Conservation (phyloP, 225 moss, liverwort and hornwort species). For the Asterella californica region DNA sequence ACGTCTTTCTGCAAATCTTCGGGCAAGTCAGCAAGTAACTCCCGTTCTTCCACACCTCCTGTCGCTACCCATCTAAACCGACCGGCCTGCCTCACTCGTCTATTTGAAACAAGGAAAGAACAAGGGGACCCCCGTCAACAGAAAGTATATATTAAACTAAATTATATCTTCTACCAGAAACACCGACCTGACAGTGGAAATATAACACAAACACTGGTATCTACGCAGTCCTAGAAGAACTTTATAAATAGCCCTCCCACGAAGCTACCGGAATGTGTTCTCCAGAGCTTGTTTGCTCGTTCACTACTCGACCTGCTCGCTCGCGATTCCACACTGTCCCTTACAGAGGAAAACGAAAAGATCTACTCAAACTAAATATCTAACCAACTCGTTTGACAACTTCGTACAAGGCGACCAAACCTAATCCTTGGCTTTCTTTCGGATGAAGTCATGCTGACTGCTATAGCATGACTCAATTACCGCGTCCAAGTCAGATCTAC, state of each 20-base stretch:
- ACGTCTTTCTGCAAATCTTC: slow-evolving; percentile 71
- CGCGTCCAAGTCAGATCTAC: background rate
- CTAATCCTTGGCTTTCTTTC: no score
- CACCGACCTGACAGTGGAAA: no score
- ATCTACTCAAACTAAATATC: background rate
- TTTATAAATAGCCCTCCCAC: no score
- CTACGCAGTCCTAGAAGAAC: no score
- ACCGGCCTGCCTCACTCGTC: slow-evolving; percentile 63
- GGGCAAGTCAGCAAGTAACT: slow-evolving; percentile 52
- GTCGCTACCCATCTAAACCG: slow-evolving; percentile 71
- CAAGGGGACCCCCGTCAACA: background rate
- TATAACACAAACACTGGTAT: no score
- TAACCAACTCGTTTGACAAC: no score
- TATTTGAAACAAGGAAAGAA: slow-evolving; percentile 11
- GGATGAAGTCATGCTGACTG: no score
- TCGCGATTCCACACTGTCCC: background rate
- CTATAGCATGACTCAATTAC: background rate
- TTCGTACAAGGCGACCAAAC: no score
- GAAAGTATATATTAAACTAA: background rate
- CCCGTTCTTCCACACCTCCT: slow-evolving; percentile 66
- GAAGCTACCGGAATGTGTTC: background rate
- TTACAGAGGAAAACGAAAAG: background rate
- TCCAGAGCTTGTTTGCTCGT: background rate
- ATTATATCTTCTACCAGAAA: no score
- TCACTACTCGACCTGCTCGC: background rate